Evolutionary conservation across 108 stramenopile species (phyloP).

Genomic region (Discostella pseudostelligera): DNA sequence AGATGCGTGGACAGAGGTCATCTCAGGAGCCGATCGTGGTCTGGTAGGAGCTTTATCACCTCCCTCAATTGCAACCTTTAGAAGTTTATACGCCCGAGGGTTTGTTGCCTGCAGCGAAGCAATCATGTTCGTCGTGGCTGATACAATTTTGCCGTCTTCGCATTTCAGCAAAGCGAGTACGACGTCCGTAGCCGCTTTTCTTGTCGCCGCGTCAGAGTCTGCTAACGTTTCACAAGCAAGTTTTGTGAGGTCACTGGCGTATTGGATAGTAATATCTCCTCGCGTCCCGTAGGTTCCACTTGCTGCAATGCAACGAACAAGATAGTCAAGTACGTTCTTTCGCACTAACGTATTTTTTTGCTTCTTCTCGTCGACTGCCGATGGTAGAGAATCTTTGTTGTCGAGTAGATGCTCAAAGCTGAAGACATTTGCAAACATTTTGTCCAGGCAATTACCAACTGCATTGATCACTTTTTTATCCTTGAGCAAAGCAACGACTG

Average conservation of each 20-base stretch:
- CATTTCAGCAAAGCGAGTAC: constrained; percentile 49
- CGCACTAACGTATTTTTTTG: constrained; percentile 83
- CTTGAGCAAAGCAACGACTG: constrained; percentile 63
- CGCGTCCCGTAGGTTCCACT: constrained; percentile 54
- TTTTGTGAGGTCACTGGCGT: constrained; percentile 39
- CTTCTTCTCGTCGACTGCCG: constrained; percentile 63
- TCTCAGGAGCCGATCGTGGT: constrained; percentile 11
- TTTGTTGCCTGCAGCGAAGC: constrained; percentile 51
- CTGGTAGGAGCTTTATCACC: background rate
- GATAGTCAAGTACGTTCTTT: constrained; percentile 57
- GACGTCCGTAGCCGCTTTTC: constrained; percentile 64
- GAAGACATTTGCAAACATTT: constrained; percentile 78
- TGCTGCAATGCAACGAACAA: constrained; percentile 62
- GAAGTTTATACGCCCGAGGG: constrained; percentile 72
- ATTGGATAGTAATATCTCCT: constrained; percentile 41
- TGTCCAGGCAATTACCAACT: constrained; percentile 58
- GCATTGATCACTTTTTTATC: constrained; percentile 84
- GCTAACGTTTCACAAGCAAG: constrained; percentile 57
- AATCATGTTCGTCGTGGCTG: constrained; percentile 30
- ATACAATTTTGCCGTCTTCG: constrained; percentile 40
- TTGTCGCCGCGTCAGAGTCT: constrained; percentile 75
- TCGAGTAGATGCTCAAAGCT: constrained; percentile 79
- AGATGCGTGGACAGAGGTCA: background rate
- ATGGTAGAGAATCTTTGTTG: constrained; percentile 56
- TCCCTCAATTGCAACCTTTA: constrained; percentile 27